Conservation (phyloP, 805 yeast species). For the Hanseniaspora hatyaiensis region DNA sequence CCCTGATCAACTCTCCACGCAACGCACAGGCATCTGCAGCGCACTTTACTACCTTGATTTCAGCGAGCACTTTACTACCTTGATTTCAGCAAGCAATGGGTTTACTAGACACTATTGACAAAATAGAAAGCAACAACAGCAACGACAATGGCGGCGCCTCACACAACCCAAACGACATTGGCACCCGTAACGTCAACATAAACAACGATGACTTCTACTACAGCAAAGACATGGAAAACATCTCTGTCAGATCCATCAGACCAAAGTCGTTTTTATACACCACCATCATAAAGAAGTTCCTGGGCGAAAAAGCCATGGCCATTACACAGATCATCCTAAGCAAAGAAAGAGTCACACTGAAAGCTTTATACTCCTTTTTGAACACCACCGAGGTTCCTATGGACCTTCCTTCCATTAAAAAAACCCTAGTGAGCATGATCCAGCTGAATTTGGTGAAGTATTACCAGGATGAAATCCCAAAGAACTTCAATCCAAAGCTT, state of each 20-base stretch:
- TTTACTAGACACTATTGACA: slow-evolving; percentile 7
- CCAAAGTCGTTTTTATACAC: slow-evolving; percentile 52
- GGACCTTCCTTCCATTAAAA: slow-evolving; percentile 42
- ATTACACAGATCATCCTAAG: slow-evolving; percentile 51
- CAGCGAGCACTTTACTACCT: no score
- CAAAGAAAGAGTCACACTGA: slow-evolving; percentile 52
- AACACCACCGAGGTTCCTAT: slow-evolving; percentile 22
- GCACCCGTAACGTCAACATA: slow-evolving; percentile 7
- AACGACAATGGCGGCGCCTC: not conserved
- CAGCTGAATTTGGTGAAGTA: slow-evolving; percentile 67
- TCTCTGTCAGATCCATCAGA: slow-evolving; percentile 37
- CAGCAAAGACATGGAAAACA: slow-evolving; percentile 15
- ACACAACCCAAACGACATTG: not conserved
- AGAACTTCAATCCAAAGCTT: slow-evolving; percentile 12
- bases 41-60: no score
- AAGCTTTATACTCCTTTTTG: slow-evolving; percentile 13
- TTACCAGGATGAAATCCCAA: slow-evolving; percentile 17
- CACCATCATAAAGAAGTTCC: slow-evolving; percentile 39
- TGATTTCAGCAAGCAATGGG: no score
- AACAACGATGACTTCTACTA: slow-evolving; percentile 14
- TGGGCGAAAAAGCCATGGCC: slow-evolving; percentile 65
- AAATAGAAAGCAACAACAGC: slow-evolving; percentile 1
- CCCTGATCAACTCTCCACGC: no score
- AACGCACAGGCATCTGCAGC: no score
- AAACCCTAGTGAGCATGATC: slow-evolving; percentile 60